phyloP scores from a whole-genome alignment of 2,329 filamentous ascomycete genomes.

The Sclerotinia sclerotiorum region DNA sequence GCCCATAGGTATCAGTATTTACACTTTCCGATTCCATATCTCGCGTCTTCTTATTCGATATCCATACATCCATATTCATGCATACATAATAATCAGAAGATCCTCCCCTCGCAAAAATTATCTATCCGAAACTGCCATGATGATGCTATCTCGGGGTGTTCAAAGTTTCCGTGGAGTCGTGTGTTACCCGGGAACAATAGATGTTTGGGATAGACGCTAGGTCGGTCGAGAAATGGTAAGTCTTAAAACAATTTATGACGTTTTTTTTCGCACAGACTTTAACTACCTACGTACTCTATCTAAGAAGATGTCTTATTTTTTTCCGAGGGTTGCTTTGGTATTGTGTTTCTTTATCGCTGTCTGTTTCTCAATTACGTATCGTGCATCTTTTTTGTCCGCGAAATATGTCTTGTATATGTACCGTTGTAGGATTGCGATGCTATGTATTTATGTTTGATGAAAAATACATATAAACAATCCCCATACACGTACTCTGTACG shows the following conservation, averaged over 20 bases:
- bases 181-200: background rate
- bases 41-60: background rate
- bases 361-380: background rate
- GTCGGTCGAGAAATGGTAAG: background rate
- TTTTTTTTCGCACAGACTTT: slow-evolving; percentile 3
- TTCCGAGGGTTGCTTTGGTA: background rate
- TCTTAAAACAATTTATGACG: background rate
- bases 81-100: background rate
- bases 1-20: background rate
- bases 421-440: too few relatives aligned
- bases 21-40: background rate
- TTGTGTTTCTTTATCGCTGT: background rate
- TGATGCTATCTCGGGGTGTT: background rate
- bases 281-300: background rate
- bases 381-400: background rate
- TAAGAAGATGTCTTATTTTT: background rate
- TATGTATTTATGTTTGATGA: too few relatives aligned
- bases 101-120: background rate
- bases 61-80: background rate
- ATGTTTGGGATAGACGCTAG: background rate
- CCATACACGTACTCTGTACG: too few relatives aligned
- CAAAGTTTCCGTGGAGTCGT: background rate
- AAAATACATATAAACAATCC: background rate
- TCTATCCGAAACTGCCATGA: background rate
- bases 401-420: background rate